Conservation (phyloP, 345 rosid species). For the Citrus medica region DNA sequence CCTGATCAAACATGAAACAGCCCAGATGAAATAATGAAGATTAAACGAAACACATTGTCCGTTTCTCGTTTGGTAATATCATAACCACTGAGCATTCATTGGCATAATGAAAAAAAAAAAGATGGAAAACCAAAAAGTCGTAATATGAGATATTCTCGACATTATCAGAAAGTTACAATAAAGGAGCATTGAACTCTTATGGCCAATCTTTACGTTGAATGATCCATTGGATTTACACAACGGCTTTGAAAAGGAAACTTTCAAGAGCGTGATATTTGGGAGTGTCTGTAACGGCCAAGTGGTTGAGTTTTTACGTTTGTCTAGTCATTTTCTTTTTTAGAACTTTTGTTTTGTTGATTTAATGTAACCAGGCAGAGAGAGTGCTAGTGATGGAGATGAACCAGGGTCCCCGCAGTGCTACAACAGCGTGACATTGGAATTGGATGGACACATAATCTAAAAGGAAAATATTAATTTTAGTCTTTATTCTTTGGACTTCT, state of each 20-base stretch:
- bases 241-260: conserved; percentile 32
- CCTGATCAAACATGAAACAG: conserved; percentile 6
- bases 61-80: neutral
- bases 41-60: neutral
- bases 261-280: conserved; percentile 41
- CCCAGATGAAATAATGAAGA: neutral
- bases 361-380: no score
- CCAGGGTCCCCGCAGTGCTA: neutral
- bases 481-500: no score
- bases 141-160: conserved; percentile 1
- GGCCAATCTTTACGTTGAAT: conserved; percentile 28
- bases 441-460: no score
- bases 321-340: neutral
- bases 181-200: conserved; percentile 16
- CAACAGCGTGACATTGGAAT: no score
- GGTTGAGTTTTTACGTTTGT: conserved; percentile 11
- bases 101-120: neutral
- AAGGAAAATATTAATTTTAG: no score
- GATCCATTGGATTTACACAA: conserved; percentile 22
- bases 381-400: neutral
- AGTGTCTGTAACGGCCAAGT: conserved; percentile 36
- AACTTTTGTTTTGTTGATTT: neutral
- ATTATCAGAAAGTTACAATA: conserved; percentile 19
- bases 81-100: neutral
- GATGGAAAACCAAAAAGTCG: neutral